Evolutionary conservation across 2,329 filamentous ascomycete genomes (phyloP).

Genomic region (Aspergillus sp.): DNA sequence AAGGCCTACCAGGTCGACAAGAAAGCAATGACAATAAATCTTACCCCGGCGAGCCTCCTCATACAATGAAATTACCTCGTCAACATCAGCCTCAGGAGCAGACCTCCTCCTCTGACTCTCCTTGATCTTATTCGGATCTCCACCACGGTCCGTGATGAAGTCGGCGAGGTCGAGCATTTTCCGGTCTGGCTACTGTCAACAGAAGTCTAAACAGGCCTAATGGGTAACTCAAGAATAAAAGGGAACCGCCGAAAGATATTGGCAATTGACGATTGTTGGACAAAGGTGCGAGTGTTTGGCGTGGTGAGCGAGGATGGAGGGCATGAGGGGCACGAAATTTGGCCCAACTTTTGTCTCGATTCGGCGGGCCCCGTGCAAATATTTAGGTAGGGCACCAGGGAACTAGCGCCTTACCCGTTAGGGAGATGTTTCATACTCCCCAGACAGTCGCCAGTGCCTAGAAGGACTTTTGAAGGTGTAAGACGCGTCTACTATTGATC

Average conservation of each 20-base stretch:
- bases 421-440: background rate
- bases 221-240: background rate
- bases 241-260: background rate
- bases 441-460: too few relatives aligned
- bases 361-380: background rate
- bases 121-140: conserved; percentile 87
- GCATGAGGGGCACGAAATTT: conserved; percentile 14
- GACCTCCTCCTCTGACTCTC: conserved; percentile 85
- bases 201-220: background rate
- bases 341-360: conserved; percentile 6
- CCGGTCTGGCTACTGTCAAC: conserved; percentile 11
- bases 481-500: too few relatives aligned
- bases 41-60: conserved; percentile 80
- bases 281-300: background rate
- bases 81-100: conserved; percentile 81
- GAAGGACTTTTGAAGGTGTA: background rate
- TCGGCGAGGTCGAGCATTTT: conserved; percentile 77
- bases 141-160: conserved; percentile 84
- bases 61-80: conserved; percentile 86
- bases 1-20: too few relatives aligned
- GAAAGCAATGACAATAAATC: conserved; percentile 23
- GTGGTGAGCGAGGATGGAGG: conserved; percentile 1
- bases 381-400: conserved; percentile 1
- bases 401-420: background rate
- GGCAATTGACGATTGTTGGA: background rate